A percentile compares a stretch with the other conserved stretches of the same genome.
Evolutionary conservation across 1,284 basidiomycete genomes (phyloP).

Genomic region (Pseudozyma sp.): DNA sequence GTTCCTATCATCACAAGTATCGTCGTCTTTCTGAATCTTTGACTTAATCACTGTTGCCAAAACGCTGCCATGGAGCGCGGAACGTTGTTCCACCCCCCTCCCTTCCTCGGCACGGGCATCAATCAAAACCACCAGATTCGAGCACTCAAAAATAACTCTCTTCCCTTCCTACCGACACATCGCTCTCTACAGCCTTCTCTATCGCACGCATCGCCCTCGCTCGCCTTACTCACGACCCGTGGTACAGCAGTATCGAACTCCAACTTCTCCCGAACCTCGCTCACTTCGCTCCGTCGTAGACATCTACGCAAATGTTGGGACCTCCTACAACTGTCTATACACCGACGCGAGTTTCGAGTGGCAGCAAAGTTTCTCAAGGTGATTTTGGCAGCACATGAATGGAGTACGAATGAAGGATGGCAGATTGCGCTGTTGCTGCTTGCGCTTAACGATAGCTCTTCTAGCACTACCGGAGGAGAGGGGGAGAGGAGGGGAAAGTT

Average conservation of each 20-base stretch:
- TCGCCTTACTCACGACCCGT: slow-evolving; percentile 15
- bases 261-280: slow-evolving; percentile 9
- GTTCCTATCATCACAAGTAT: not conserved
- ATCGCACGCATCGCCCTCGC: slow-evolving; percentile 22
- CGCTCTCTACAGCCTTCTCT: slow-evolving; percentile 19
- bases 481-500: slow-evolving; percentile 1
- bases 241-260: not conserved
- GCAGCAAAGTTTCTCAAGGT: slow-evolving; percentile 23
- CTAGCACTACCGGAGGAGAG: not conserved
- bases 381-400: slow-evolving; percentile 33
- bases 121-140: slow-evolving; percentile 40
- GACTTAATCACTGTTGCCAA: not conserved
- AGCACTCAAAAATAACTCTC: slow-evolving; percentile 31
- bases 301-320: slow-evolving; percentile 37
- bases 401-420: slow-evolving; percentile 20
- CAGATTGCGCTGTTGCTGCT: slow-evolving; percentile 6
- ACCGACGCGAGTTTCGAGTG: slow-evolving; percentile 7
- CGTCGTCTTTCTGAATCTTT: not conserved
- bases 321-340: slow-evolving; percentile 19
- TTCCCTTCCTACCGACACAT: slow-evolving; percentile 16
- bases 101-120: slow-evolving; percentile 20
- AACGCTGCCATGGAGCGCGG: slow-evolving; percentile 19
- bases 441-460: not conserved
- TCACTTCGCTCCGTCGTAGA: slow-evolving; percentile 16
- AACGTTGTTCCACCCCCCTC: slow-evolving; percentile 13